phyloP scores from a whole-genome alignment of 2,329 filamentous ascomycete genomes.

The Whalleya microplaca region DNA sequence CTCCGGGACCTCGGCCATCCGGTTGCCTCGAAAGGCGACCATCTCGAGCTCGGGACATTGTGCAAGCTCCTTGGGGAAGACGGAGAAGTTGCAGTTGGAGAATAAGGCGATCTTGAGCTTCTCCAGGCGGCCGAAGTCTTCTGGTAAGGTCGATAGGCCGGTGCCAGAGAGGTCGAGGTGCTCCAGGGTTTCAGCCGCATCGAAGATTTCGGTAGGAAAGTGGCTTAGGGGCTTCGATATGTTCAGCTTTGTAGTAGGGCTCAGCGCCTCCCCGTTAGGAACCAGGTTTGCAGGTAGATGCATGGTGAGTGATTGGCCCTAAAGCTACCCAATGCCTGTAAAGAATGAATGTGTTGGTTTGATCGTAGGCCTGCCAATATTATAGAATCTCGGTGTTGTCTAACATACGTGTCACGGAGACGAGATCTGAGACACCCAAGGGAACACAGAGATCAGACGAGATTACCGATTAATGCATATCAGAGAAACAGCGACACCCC shows the following conservation, averaged over 20 bases:
- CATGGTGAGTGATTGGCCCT: not conserved
- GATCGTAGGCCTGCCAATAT: not conserved
- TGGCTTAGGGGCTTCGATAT: constrained; percentile 37
- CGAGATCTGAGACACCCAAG: too few relatives aligned
- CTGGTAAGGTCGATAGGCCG: constrained; percentile 45
- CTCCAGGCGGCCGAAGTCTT: constrained; percentile 44
- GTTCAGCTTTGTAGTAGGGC: constrained; percentile 40
- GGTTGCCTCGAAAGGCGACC: constrained; percentile 52
- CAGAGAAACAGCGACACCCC: too few relatives aligned
- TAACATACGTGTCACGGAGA: too few relatives aligned
- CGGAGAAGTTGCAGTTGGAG: constrained; percentile 48
- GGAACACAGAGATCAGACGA: too few relatives aligned
- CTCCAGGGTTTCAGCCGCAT: constrained; percentile 46
- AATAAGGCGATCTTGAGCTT: constrained; percentile 52
- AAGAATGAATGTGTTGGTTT: not conserved
- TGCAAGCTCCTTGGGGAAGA: constrained; percentile 47
- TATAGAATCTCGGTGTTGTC: too few relatives aligned
- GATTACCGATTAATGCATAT: too few relatives aligned
- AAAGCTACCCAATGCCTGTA: not conserved
- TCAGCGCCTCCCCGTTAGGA: not conserved
- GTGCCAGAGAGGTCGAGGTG: constrained; percentile 54
- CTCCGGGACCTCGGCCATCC: constrained; percentile 47
- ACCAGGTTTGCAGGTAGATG: not conserved
- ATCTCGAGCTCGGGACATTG: constrained; percentile 51
- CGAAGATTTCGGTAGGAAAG: constrained; percentile 47